phyloP scores from a whole-genome alignment of 768 basidiomycete species.

The Boletus rex-veris region DNA sequence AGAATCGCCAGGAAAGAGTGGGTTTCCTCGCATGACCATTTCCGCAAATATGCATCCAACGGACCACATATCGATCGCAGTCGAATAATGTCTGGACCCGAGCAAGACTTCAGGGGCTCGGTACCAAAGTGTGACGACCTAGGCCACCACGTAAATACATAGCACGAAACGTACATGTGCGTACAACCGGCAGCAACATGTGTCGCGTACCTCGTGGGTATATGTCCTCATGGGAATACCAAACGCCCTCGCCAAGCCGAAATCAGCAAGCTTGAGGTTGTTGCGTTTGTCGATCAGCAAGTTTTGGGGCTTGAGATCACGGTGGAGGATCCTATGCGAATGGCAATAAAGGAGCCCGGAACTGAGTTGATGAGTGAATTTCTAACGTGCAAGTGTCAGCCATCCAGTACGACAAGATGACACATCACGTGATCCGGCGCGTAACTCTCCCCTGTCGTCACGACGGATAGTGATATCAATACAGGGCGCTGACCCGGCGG shows the following conservation, averaged over 20 bases:
- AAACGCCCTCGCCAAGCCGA: constrained; percentile 94
- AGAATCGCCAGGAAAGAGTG: constrained; percentile 97
- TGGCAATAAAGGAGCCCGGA: constrained; percentile 93
- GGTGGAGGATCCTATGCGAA: constrained; percentile 92
- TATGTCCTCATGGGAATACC: constrained; percentile 99
- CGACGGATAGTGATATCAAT: constrained; percentile 19
- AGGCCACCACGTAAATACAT: constrained; percentile 8
- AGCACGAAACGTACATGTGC: neutral
- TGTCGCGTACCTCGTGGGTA: constrained; percentile 83
- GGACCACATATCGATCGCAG: constrained; percentile 99
- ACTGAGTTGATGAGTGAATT: constrained; percentile 93
- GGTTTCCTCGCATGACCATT: constrained; percentile 90
- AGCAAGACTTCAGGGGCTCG: constrained; percentile 96
- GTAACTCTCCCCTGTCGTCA: constrained; percentile 19
- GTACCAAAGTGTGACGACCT: constrained; percentile 99
- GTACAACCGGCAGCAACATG: neutral
- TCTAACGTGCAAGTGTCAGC: constrained; percentile 48
- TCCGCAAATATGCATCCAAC: constrained; percentile 98
- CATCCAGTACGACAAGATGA: constrained; percentile 2
- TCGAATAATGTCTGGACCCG: constrained; percentile 93
- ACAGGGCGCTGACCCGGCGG: constrained; percentile 5
- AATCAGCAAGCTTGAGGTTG: constrained; percentile 95
- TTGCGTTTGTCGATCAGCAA: constrained; percentile 84
- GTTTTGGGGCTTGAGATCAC: constrained; percentile 96
- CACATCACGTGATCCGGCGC: constrained; percentile 32